Percentiles rank a stretch among this genome's conserved stretches.
These are phyloP conservation scores for Acephala macrosclerotiorum DNA, from an alignment of 2,329 filamentous ascomycete species.

Conservation along the genomic window DNA sequence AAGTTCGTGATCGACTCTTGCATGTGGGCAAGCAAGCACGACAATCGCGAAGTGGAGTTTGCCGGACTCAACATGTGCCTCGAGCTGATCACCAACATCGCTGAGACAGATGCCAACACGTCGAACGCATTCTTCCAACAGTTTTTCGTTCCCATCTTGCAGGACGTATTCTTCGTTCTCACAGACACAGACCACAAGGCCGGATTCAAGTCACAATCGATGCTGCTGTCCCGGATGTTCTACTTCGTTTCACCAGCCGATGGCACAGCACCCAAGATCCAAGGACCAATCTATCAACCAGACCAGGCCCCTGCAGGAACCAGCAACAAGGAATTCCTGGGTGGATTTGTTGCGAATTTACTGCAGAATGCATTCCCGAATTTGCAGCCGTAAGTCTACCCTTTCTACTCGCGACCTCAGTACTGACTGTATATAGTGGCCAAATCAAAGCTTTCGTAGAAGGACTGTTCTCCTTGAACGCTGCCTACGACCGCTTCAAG, in stretches of 20 bases:
- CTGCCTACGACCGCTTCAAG: slow-evolving; percentile 93
- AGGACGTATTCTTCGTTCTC: slow-evolving; percentile 98
- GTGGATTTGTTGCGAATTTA: slow-evolving; percentile 84
- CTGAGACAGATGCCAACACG: slow-evolving; percentile 84
- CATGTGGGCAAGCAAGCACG: slow-evolving; percentile 99
- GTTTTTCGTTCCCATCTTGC: slow-evolving; percentile 94
- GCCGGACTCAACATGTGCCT: slow-evolving; percentile 98
- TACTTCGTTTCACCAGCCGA: slow-evolving; percentile 85
- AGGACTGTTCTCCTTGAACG: slow-evolving; percentile 86
- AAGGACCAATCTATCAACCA: slow-evolving; percentile 85
- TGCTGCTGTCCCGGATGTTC: slow-evolving; percentile 94
- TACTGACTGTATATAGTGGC: slow-evolving; percentile 60
- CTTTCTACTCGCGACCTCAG: neutral
- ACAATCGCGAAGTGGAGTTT: slow-evolving; percentile 96
- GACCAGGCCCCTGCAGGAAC: slow-evolving; percentile 87
- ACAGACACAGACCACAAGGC: slow-evolving; percentile 99
- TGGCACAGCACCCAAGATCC: slow-evolving; percentile 79
- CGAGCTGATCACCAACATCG: slow-evolving; percentile 97
- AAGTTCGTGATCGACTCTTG: slow-evolving; percentile 99
- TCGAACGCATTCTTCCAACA: slow-evolving; percentile 97
- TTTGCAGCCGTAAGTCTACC: slow-evolving; percentile 76
- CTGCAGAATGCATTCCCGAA: slow-evolving; percentile 93
- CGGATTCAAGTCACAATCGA: slow-evolving; percentile 97
- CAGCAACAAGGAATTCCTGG: slow-evolving; percentile 88
- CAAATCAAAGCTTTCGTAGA: slow-evolving; percentile 94